Conservation (phyloP, 108 stramenopile genomes). For the Skeletonema tropicum region DNA sequence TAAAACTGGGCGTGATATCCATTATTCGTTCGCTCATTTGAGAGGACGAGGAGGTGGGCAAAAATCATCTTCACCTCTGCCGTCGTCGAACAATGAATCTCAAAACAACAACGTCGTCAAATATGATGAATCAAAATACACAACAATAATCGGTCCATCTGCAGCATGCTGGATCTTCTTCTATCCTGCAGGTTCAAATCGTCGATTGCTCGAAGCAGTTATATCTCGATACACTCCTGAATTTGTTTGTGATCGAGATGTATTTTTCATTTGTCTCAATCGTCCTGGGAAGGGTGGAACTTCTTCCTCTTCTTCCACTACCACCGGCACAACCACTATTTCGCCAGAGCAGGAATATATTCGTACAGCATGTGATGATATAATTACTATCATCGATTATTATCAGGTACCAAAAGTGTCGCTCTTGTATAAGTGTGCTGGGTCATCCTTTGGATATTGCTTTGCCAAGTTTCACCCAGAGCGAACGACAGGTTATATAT, state of each 20-base stretch:
- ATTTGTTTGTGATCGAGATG: slow-evolving; percentile 16
- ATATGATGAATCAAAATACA: neutral
- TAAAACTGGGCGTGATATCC: slow-evolving; percentile 21
- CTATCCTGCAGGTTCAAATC: slow-evolving; percentile 33
- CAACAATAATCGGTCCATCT: too few species aligned
- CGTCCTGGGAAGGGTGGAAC: slow-evolving; percentile 39
- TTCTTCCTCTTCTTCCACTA: slow-evolving; percentile 3
- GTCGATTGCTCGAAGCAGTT: slow-evolving; percentile 20
- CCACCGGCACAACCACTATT: neutral
- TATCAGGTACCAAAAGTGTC: slow-evolving; percentile 10
- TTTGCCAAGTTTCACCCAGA: slow-evolving; percentile 19
- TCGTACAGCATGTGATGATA: slow-evolving; percentile 16
- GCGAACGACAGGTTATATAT: slow-evolving; percentile 35
- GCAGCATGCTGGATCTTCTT: slow-evolving; percentile 29
- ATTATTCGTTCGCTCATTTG: slow-evolving; percentile 25
- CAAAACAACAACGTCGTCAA: neutral
- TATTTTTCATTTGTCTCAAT: slow-evolving; percentile 31
- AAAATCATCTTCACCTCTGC: neutral
- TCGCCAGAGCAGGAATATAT: slow-evolving; percentile 19
- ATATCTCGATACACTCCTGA: slow-evolving; percentile 19
- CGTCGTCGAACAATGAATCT: neutral
- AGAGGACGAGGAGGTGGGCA: slow-evolving; percentile 1
- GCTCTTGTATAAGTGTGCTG: slow-evolving; percentile 37
- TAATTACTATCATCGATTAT: slow-evolving; percentile 30
- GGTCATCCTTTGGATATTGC: slow-evolving; percentile 30